phyloP scores from a whole-genome alignment of 2,329 filamentous ascomycete genomes.

The Trichophyton equinum region DNA sequence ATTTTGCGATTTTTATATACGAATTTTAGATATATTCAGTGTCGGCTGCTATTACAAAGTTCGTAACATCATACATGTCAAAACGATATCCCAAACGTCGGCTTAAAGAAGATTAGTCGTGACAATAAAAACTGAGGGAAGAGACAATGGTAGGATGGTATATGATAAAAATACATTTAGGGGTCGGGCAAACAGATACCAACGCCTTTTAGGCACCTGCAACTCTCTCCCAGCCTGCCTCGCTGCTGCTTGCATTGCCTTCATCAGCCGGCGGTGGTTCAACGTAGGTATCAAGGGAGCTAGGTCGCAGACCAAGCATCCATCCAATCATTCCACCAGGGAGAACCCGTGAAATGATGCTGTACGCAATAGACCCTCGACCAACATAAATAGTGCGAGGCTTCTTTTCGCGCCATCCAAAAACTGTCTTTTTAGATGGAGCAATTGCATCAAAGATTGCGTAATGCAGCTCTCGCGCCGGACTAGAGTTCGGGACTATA shows the following conservation, averaged over 20 bases:
- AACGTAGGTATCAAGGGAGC: constrained; percentile 11
- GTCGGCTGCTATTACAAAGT: no score
- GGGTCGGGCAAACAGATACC: constrained; percentile 10
- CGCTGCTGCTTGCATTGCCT: constrained; percentile 20
- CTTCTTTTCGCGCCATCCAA: constrained; percentile 27
- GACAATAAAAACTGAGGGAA: not conserved
- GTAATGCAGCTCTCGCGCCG: constrained; percentile 67
- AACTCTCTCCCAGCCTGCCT: constrained; percentile 27
- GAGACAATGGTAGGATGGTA: not conserved
- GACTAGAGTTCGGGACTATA: constrained; percentile 47
- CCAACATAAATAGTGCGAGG: constrained; percentile 62
- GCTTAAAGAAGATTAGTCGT: not conserved
- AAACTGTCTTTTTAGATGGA: constrained; percentile 27
- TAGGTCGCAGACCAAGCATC: constrained; percentile 69
- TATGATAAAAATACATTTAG: constrained; percentile 8
- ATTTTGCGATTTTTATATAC: no score
- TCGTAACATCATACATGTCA: no score
- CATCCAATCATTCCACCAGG: constrained; percentile 69
- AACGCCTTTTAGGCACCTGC: not conserved
- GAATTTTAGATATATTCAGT: no score
- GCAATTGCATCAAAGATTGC: constrained; percentile 83
- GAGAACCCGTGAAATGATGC: constrained; percentile 68
- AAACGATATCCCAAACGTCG: no score
- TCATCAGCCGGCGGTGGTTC: constrained; percentile 15
- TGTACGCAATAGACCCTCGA: constrained; percentile 71